Evolutionary conservation across 2,329 filamentous ascomycete genomes (phyloP), one percentile per base, ranked within the genome.

Genomic region (Epichloe coenophiala): DNA sequence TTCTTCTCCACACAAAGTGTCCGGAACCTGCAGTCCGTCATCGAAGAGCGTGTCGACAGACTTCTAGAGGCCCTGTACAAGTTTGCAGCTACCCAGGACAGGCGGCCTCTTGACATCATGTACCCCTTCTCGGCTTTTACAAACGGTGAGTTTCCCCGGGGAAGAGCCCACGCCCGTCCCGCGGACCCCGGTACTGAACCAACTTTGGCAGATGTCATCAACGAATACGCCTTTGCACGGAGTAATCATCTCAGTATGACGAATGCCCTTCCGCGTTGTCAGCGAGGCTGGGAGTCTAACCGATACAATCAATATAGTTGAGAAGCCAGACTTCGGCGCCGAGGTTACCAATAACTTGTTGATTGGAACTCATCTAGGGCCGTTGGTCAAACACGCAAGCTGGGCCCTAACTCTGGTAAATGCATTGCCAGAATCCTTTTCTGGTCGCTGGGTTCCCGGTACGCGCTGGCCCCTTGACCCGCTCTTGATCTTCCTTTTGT

Each of bases 81-180:
- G 33, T 62, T 61, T 46, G 64, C 61, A 11, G 49, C 58, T 19
- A 53, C 58, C 7, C 56, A 54, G 9, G 45, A 54, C 4, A 59
- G 57, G n/a, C 55, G 58, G 47, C 64, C 63, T 40, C 52, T 68
- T 42, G 59, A 68, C 53, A 54, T 66, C 39, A 62, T 66, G 62
- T 67, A 66, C 45, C 66, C 63, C 8, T 68, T 66, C 44, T 65
- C 65, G 7, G 66, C 66, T 19, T 66, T 68, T 46, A 66, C 66
- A 42, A 68, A 68, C 50, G 66, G 65, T 66, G 47, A 35, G 56
- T 12, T 45, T 13, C 5, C 37, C 5, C 11, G 5, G 3, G 17
- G 12, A 3, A 4, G 4, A 15, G 58, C 51, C 56, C 19, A 27
- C 4, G 13, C 5, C 6, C 3, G 17, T 21, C 9, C 27, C 3